Evolutionary conservation across 2,329 filamentous ascomycete species (phyloP).

Genomic region (Xenosphaeropsis pyriputrescens): DNA sequence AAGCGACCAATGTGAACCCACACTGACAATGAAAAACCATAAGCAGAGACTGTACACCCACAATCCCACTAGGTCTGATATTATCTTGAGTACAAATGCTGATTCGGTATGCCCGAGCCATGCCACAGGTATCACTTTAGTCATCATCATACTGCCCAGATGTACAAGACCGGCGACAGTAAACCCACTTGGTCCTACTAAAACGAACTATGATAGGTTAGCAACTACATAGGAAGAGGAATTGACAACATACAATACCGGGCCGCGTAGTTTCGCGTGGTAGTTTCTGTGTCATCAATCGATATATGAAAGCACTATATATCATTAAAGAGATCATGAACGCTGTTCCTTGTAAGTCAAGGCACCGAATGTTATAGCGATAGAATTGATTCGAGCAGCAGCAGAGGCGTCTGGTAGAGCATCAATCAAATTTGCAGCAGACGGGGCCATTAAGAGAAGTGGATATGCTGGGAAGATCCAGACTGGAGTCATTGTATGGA

Average conservation of each 20-base stretch:
- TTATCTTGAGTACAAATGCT: conserved; percentile 27
- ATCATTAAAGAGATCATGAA: conserved; percentile 58
- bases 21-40: conserved; percentile 72
- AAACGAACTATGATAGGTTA: conserved; percentile 47
- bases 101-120: conserved; percentile 27
- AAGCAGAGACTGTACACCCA: conserved; percentile 76
- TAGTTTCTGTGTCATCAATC: conserved; percentile 78
- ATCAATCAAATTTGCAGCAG: conserved; percentile 40
- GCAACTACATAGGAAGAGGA: neutral
- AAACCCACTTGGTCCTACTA: conserved; percentile 52
- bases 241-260: conserved; percentile 38
- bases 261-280: conserved; percentile 63
- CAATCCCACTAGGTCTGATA: conserved; percentile 47
- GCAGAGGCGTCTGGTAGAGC: conserved; percentile 9
- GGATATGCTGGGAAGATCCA: conserved; percentile 85
- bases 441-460: conserved; percentile 60
- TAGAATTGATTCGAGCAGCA: conserved; percentile 25
- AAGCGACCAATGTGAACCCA: conserved; percentile 62
- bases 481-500: conserved; percentile 73
- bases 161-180: conserved; percentile 42
- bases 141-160: conserved; percentile 6
- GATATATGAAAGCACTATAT: conserved; percentile 70
- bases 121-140: conserved; percentile 25
- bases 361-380: conserved; percentile 32
- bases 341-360: conserved; percentile 36